Evolutionary conservation across 768 basidiomycete genomes (phyloP).

Genomic region (Paxillus rubicundulus): DNA sequence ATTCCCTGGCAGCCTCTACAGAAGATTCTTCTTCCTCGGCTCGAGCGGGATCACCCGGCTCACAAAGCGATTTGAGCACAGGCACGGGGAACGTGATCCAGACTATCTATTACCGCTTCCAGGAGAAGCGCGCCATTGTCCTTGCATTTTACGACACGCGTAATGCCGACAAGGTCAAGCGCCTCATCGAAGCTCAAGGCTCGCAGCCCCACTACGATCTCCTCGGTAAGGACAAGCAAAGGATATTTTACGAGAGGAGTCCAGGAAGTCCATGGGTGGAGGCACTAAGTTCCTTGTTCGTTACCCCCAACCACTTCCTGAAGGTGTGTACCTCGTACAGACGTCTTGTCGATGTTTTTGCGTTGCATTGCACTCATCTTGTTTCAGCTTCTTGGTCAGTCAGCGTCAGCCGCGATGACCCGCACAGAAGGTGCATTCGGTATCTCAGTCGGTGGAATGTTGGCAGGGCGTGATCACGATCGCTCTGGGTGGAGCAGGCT

Average conservation of each 20-base stretch:
- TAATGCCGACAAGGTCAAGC: constrained; percentile 47
- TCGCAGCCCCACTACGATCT: constrained; percentile 3
- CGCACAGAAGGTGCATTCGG: constrained; percentile 52
- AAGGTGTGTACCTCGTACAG: constrained; percentile 34
- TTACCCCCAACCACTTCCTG: constrained; percentile 44
- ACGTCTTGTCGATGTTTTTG: constrained; percentile 1
- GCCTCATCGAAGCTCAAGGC: constrained; percentile 33
- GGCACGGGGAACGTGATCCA: constrained; percentile 40
- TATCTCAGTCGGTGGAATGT: constrained; percentile 39
- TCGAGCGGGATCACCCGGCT: not conserved
- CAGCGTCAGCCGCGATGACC: constrained; percentile 45
- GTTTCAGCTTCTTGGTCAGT: constrained; percentile 50
- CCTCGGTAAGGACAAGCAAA: constrained; percentile 8
- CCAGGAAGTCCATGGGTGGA: constrained; percentile 15
- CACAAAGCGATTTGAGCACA: constrained; percentile 11
- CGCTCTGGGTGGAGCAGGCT: constrained; percentile 23
- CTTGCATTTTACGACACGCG: constrained; percentile 63
- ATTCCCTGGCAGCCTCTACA: constrained; percentile 20
- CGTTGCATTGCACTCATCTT: constrained; percentile 6
- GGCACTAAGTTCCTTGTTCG: constrained; percentile 42
- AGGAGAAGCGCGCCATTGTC: constrained; percentile 49
- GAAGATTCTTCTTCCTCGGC: constrained; percentile 5
- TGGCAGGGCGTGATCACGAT: constrained; percentile 18
- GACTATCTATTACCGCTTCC: constrained; percentile 54
- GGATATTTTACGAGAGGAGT: not conserved